Evolutionary conservation across 2,329 filamentous ascomycete species (phyloP).

Genomic region (Stachybotrys chartarum): DNA sequence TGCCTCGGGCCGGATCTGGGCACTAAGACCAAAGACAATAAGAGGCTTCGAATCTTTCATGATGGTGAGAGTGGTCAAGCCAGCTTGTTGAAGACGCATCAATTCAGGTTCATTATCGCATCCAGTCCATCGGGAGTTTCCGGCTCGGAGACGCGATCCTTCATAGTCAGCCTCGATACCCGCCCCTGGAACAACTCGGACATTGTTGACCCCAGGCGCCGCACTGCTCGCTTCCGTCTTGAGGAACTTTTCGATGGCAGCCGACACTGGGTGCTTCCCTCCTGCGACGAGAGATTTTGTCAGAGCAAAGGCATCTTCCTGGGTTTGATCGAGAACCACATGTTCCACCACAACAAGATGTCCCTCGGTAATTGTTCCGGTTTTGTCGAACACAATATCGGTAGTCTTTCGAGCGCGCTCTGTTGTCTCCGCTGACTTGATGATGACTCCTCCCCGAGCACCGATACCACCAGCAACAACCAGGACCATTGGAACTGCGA

Average conservation of each 20-base stretch:
- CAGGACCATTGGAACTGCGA: constrained; percentile 71
- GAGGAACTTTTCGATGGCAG: constrained; percentile 36
- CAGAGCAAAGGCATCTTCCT: constrained; percentile 1
- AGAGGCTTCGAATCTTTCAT: constrained; percentile 24
- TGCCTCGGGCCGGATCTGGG: constrained; percentile 37
- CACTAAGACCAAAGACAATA: constrained; percentile 39
- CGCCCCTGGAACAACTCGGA: constrained; percentile 17
- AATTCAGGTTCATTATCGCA: constrained; percentile 22
- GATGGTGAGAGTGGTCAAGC: constrained; percentile 41
- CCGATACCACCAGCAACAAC: constrained; percentile 63
- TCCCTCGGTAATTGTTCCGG: constrained; percentile 64
- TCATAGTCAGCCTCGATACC: constrained; percentile 32
- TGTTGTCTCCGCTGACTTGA: constrained; percentile 59
- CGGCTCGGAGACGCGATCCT: constrained; percentile 31
- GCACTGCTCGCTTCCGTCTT: constrained; percentile 9
- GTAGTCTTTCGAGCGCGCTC: constrained; percentile 54
- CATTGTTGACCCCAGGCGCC: not conserved
- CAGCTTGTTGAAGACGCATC: constrained; percentile 20
- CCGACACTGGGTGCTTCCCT: constrained; percentile 46
- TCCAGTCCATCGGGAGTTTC: constrained; percentile 41
- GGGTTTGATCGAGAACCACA: no score
- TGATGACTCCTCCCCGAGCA: constrained; percentile 57
- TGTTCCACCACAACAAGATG: constrained; percentile 33
- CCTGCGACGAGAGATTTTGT: constrained; percentile 20
- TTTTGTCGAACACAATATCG: constrained; percentile 75